phyloP scores from a whole-genome alignment of 2,329 filamentous ascomycete species.

The Sordariomycetes sp. region DNA sequence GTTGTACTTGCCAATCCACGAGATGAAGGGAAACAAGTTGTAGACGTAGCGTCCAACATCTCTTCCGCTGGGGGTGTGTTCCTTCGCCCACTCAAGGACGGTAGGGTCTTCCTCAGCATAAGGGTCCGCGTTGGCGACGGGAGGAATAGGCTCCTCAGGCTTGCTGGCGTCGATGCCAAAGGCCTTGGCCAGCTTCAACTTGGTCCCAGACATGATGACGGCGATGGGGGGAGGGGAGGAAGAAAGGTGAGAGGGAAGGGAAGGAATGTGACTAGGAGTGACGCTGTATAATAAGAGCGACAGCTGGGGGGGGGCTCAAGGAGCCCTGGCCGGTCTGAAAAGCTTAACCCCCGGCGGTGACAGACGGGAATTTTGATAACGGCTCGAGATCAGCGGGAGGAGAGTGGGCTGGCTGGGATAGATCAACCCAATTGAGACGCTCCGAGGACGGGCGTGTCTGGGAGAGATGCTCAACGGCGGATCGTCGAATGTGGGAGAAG shows the following conservation, averaged over 20 bases:
- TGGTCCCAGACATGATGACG: slow-evolving; percentile 2
- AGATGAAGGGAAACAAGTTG: slow-evolving; percentile 37
- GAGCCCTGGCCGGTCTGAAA: not conserved
- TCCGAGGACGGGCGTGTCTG: no score
- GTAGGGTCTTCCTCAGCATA: slow-evolving; percentile 32
- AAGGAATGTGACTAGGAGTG: not conserved
- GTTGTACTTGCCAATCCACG: slow-evolving; percentile 43
- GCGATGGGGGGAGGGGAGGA: not conserved
- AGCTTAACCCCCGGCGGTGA: no score
- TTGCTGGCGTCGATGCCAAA: slow-evolving; percentile 21
- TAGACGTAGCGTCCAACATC: slow-evolving; percentile 23
- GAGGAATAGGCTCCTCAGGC: slow-evolving; percentile 21
- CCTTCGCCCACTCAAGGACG: slow-evolving; percentile 28
- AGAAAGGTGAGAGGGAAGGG: not conserved
- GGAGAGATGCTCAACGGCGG: no score
- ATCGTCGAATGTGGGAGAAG: no score
- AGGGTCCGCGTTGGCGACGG: slow-evolving; percentile 24
- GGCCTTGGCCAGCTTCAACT: slow-evolving; percentile 12
- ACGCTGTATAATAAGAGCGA: not conserved
- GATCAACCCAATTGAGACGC: no score
- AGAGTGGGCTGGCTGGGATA: no score
- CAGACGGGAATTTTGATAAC: no score
- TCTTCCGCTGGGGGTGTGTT: slow-evolving; percentile 22
- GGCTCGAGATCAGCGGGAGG: no score
- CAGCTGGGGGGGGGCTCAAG: not conserved